A percentile compares a stretch with the other conserved stretches of the same genome.
Conservation (phyloP, 2,329 filamentous ascomycete species). For the Phaeosphaeriaceae sp. region DNA sequence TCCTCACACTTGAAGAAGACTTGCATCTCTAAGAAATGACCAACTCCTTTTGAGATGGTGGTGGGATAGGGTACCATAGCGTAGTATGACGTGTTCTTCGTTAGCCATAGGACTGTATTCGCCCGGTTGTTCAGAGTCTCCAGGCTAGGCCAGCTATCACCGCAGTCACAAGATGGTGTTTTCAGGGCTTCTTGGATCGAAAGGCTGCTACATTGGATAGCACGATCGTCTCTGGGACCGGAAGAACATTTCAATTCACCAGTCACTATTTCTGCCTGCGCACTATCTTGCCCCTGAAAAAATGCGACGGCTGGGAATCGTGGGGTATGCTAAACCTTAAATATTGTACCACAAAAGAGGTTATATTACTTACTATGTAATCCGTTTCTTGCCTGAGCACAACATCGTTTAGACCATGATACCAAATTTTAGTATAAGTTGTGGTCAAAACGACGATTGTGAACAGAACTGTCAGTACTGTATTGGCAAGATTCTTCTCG, state of each 20-base stretch:
- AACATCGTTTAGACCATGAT: constrained; percentile 5
- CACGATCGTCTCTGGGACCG: constrained; percentile 6
- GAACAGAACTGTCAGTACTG: constrained; percentile 1
- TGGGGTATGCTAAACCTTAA: neutral
- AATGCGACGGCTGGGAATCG: constrained; percentile 10
- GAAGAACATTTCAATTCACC: constrained; percentile 10
- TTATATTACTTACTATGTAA: constrained; percentile 1
- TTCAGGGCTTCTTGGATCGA: neutral
- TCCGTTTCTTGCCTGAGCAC: constrained; percentile 6
- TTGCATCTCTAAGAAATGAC: constrained; percentile 10
- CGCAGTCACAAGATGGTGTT: constrained; percentile 7
- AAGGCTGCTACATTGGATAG: constrained; percentile 6
- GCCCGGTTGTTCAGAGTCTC: neutral
- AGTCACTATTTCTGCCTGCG: neutral
- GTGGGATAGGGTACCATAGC: constrained; percentile 6
- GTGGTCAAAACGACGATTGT: constrained; percentile 7
- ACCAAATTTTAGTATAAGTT: constrained; percentile 7
- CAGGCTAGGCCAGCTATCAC: constrained; percentile 7
- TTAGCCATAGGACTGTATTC: constrained; percentile 7
- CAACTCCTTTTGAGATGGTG: constrained; percentile 8
- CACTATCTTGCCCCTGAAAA: constrained; percentile 2
- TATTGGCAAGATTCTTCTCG: neutral
- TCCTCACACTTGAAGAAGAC: constrained; percentile 11
- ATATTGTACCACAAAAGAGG: too few species aligned
- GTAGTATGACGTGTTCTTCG: constrained; percentile 4